Conservation (phyloP, 495 filamentous ascomycete species). For the Friedmanniomyces simplex region DNA sequence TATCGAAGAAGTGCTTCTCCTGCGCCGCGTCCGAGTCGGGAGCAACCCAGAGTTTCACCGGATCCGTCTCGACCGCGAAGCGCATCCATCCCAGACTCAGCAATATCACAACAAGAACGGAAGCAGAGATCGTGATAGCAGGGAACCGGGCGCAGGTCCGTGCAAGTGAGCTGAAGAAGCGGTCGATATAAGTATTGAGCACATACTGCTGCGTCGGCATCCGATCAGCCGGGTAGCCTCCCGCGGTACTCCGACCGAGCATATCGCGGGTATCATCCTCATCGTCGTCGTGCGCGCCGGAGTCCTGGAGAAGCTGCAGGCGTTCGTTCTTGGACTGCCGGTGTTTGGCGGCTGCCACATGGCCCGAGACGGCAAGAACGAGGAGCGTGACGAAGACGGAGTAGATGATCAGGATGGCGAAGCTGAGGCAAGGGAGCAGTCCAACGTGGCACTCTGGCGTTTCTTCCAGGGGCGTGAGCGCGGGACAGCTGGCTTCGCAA, state of each 20-base stretch:
- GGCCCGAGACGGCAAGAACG: constrained; percentile 55
- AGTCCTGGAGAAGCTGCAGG: constrained; percentile 75
- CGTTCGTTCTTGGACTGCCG: constrained; percentile 64
- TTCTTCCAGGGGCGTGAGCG: constrained; percentile 59
- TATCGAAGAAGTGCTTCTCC: constrained; percentile 90
- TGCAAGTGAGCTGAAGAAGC: constrained; percentile 74
- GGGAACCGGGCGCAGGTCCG: constrained; percentile 73
- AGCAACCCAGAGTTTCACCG: constrained; percentile 89
- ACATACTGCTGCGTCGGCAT: constrained; percentile 57
- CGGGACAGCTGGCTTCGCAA: constrained; percentile 73
- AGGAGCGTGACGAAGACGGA: constrained; percentile 58
- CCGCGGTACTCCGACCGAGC: constrained; percentile 57
- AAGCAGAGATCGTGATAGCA: constrained; percentile 63
- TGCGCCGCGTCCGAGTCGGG: constrained; percentile 80
- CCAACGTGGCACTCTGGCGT: constrained; percentile 70
- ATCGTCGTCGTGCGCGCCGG: constrained; percentile 76
- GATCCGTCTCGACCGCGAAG: constrained; percentile 79
- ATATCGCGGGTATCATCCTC: constrained; percentile 68
- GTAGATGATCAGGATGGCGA: constrained; percentile 82
- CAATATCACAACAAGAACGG: constrained; percentile 57
- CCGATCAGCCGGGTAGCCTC: constrained; percentile 50
- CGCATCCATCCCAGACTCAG: constrained; percentile 78
- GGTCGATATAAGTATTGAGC: constrained; percentile 67
- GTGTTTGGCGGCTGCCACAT: constrained; percentile 63
- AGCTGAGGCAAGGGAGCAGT: constrained; percentile 77